Evolutionary conservation across 805 yeast species (phyloP).

Genomic region (Cyberlindnera sargentensis): DNA sequence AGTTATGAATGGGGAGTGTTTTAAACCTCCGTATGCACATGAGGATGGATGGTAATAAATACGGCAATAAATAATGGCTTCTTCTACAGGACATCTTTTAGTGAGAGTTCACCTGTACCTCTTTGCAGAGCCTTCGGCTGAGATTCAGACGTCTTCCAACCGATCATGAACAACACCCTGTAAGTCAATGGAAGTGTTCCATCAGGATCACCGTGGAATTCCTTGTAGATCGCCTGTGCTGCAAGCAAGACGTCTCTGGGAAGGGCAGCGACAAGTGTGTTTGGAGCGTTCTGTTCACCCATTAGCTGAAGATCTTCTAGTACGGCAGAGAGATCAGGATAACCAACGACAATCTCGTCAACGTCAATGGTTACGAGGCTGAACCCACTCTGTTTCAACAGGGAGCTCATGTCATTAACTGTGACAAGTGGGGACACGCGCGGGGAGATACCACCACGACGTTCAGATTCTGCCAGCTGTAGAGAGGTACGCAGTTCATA

Average conservation of each 20-base stretch:
- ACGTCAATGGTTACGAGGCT: slow-evolving; percentile 77
- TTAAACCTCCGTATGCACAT: no score
- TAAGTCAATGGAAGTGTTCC: slow-evolving; percentile 68
- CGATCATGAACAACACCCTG: slow-evolving; percentile 75
- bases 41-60: no score
- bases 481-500: slow-evolving; percentile 74
- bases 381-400: slow-evolving; percentile 71
- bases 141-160: slow-evolving; percentile 70
- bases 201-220: slow-evolving; percentile 62
- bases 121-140: slow-evolving; percentile 71
- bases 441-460: slow-evolving; percentile 74
- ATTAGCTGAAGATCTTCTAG: slow-evolving; percentile 67
- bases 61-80: slow-evolving; percentile 1
- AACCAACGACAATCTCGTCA: slow-evolving; percentile 74
- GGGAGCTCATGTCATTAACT: slow-evolving; percentile 65
- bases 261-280: slow-evolving; percentile 30
- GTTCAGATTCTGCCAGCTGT: slow-evolving; percentile 77
- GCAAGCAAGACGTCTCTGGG: slow-evolving; percentile 65
- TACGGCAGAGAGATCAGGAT: slow-evolving; percentile 62
- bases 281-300: slow-evolving; percentile 78
- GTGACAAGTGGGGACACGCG: slow-evolving; percentile 77
- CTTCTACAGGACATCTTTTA: slow-evolving; percentile 50
- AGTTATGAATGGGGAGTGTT: no score
- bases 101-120: slow-evolving; percentile 62
- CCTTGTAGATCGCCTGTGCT: slow-evolving; percentile 65